Percentiles rank a stretch among this genome's conserved stretches.
These are phyloP conservation scores for Tilletia indica DNA, from an alignment of 1,284 basidiomycete species.

Conservation along the genomic window DNA sequence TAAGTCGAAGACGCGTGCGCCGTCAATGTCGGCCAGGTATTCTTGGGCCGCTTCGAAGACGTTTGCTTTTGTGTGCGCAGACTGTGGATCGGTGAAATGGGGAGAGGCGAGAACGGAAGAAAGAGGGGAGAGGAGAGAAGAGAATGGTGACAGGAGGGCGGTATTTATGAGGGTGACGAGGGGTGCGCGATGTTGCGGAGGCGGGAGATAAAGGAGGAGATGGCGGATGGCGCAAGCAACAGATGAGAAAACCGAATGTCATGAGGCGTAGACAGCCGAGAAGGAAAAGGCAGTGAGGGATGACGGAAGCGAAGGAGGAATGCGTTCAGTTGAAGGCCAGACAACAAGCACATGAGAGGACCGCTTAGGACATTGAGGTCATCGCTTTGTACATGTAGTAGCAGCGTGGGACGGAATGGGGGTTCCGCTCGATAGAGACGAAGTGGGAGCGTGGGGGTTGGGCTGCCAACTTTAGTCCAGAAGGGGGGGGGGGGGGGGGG, in stretches of 20 bases:
- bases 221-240: not conserved
- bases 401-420: too few species aligned
- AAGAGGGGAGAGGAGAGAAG: not conserved
- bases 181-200: too few species aligned
- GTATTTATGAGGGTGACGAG: too few species aligned
- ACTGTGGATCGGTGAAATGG: constrained; percentile 26
- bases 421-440: too few species aligned
- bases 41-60: constrained; percentile 38
- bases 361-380: not conserved
- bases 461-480: not conserved
- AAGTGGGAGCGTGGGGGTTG: not conserved
- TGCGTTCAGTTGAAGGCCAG: too few species aligned
- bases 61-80: constrained; percentile 46
- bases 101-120: not conserved
- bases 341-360: not conserved
- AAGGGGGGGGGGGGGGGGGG: not conserved
- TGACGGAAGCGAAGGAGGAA: not conserved
- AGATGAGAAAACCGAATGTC: not conserved
- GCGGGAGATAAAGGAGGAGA: not conserved
- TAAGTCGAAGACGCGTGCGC: constrained; percentile 24
- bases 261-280: not conserved
- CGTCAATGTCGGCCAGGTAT: constrained; percentile 16
- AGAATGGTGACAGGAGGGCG: not conserved
- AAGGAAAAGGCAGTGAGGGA: not conserved
- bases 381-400: too few species aligned